Percentiles rank a stretch among this genome's conserved stretches.
Conservation (phyloP, 768 basidiomycete species). For the Lactarius hengduanensis region DNA sequence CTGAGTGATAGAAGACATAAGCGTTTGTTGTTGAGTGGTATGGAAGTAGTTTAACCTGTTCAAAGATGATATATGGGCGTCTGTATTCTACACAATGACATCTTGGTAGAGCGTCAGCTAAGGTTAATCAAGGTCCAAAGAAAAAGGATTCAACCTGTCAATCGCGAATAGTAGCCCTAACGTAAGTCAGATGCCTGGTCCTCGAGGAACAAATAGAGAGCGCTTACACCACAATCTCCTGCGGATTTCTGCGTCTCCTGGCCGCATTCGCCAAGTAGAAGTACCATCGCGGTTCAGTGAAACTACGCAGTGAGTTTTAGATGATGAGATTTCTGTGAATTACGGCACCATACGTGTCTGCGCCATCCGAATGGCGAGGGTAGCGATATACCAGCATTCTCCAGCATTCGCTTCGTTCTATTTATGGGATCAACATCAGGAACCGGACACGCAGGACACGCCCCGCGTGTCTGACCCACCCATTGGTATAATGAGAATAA, state of each 20-base stretch:
- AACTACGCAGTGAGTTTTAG: conserved; percentile 17
- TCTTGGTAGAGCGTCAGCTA: conserved; percentile 8
- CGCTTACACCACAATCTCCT: conserved; percentile 32
- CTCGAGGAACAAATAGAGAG: background rate
- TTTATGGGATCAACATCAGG: background rate
- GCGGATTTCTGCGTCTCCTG: conserved; percentile 30
- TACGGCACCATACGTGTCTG: conserved; percentile 28
- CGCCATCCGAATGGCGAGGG: conserved; percentile 31
- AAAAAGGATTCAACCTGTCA: conserved; percentile 26
- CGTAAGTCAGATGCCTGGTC: background rate
- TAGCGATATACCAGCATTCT: conserved; percentile 26
- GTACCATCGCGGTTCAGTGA: conserved; percentile 31
- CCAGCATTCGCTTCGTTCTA: conserved; percentile 25
- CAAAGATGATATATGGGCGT: conserved; percentile 31
- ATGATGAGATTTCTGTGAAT: background rate
- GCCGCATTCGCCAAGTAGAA: conserved; percentile 29
- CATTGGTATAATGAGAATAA: conserved; percentile 29
- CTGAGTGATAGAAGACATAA: conserved; percentile 14
- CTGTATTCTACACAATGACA: conserved; percentile 25
- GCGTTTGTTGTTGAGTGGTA: background rate
- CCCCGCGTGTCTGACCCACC: conserved; percentile 10
- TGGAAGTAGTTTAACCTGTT: conserved; percentile 23
- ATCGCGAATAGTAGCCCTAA: conserved; percentile 28
- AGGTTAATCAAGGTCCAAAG: background rate
- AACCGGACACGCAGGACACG: background rate